These are phyloP conservation scores for Gossypium thurberi DNA, from an alignment of 345 rosid species.

Conservation along the genomic window DNA sequence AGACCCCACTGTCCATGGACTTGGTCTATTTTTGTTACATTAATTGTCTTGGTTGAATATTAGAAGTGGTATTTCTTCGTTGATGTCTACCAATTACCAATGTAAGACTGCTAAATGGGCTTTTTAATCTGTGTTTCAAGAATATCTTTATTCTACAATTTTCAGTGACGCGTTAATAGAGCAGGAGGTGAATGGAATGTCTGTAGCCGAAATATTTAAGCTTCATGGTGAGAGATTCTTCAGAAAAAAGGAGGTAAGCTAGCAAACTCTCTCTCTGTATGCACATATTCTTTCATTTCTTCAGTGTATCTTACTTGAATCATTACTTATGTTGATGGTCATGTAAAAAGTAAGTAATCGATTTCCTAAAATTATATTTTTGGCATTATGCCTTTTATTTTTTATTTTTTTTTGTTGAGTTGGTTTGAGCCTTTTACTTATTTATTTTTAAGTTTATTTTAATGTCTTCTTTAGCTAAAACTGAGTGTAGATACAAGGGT, in stretches of 20 bases:
- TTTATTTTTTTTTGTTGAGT: neutral
- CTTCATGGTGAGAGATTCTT: constrained; percentile 76
- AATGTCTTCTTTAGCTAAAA: neutral
- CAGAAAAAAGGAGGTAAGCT: constrained; percentile 76
- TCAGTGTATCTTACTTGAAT: constrained; percentile 2
- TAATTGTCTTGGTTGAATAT: neutral
- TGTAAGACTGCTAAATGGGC: constrained; percentile 3
- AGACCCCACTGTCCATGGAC: neutral
- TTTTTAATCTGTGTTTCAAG: constrained; percentile 3
- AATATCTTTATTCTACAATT: neutral
- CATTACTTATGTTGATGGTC: neutral
- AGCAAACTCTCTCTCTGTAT: neutral
- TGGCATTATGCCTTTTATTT: neutral
- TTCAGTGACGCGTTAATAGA: constrained; percentile 73
- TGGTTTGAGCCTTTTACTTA: neutral
- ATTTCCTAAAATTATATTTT: neutral
- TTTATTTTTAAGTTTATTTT: neutral
- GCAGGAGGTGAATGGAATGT: constrained; percentile 47
- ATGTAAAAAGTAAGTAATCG: neutral
- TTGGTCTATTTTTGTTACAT: neutral
- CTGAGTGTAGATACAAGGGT: neutral
- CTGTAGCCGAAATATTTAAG: constrained; percentile 78
- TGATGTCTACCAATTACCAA: neutral
- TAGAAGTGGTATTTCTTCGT: neutral
- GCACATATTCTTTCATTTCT: neutral